Evolutionary conservation across 305 asterid species (phyloP).

Genomic region (Andrographis paniculata): DNA sequence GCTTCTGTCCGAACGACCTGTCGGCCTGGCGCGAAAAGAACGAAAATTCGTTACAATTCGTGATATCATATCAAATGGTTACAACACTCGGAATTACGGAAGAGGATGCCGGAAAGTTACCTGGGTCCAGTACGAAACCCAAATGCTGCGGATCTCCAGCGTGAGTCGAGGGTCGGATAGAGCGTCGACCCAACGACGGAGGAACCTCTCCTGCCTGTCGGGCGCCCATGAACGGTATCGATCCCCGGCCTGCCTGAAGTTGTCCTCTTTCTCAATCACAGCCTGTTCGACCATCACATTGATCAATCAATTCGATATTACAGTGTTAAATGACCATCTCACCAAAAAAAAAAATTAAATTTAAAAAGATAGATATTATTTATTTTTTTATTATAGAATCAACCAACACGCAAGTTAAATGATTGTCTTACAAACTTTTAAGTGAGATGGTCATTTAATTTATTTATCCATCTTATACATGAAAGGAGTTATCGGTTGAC

Average conservation of each 20-base stretch:
- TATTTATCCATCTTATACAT: too few species aligned
- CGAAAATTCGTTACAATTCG: too few species aligned
- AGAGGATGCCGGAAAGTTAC: conserved; percentile 66
- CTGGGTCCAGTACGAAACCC: conserved; percentile 59
- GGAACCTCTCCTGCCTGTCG: conserved; percentile 75
- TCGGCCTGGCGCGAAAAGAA: conserved; percentile 44
- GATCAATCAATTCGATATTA: not conserved
- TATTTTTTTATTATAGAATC: too few species aligned
- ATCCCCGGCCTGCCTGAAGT: conserved; percentile 94
- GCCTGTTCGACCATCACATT: conserved; percentile 23
- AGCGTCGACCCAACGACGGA: conserved; percentile 49
- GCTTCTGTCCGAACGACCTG: conserved; percentile 71
- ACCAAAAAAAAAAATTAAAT: not conserved
- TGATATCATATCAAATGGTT: too few species aligned
- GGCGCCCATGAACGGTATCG: conserved; percentile 78
- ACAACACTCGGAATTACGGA: not conserved
- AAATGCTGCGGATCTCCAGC: conserved; percentile 48
- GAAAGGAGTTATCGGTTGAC: too few species aligned
- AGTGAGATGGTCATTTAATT: too few species aligned
- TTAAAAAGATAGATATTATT: too few species aligned
- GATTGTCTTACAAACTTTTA: too few species aligned
- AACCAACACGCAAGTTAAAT: too few species aligned
- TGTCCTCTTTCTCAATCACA: conserved; percentile 76
- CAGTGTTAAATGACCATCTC: too few species aligned
- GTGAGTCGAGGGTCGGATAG: conserved; percentile 57